These are phyloP conservation scores for Mortierella sp. DNA, from an alignment of 371 early-diverging fungal species.

Conservation along the genomic window DNA sequence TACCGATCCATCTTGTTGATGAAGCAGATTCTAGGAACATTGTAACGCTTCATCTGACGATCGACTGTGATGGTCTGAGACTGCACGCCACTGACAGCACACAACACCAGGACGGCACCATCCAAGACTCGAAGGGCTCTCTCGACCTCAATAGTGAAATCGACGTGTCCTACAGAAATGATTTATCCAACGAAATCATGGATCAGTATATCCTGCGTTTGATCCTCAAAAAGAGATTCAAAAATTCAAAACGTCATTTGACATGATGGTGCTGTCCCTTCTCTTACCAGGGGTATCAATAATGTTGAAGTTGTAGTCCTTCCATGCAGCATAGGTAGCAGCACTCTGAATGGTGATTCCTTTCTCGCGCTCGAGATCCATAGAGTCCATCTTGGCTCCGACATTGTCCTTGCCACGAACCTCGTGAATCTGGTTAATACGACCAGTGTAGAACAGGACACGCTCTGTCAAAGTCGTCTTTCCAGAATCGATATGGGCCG, in stretches of 20 bases:
- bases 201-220: background rate
- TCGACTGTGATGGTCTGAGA: slow-evolving; percentile 98
- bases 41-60: slow-evolving; percentile 93
- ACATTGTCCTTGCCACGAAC: slow-evolving; percentile 97
- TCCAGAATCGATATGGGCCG: slow-evolving; percentile 99
- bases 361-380: slow-evolving; percentile 98
- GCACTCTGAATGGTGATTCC: slow-evolving; percentile 95
- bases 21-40: slow-evolving; percentile 89
- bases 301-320: slow-evolving; percentile 85
- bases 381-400: slow-evolving; percentile 99
- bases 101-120: slow-evolving; percentile 90
- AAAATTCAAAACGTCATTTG: background rate
- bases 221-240: too few species aligned
- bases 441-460: slow-evolving; percentile 95
- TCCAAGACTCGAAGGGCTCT: slow-evolving; percentile 92
- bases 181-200: too few species aligned
- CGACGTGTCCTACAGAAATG: slow-evolving; percentile 82
- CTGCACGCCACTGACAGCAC: slow-evolving; percentile 90
- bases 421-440: slow-evolving; percentile 97
- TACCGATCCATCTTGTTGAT: slow-evolving; percentile 93
- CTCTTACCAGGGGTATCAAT: slow-evolving; percentile 89
- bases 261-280: background rate
- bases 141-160: slow-evolving; percentile 95
- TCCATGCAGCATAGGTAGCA: slow-evolving; percentile 88
- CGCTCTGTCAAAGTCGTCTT: slow-evolving; percentile 99